A percentile compares a stretch with the other conserved stretches of the same genome.
These are phyloP conservation scores for Crithidia expoeki DNA, from an alignment of 208 protist genomes.

Conservation along the genomic window DNA sequence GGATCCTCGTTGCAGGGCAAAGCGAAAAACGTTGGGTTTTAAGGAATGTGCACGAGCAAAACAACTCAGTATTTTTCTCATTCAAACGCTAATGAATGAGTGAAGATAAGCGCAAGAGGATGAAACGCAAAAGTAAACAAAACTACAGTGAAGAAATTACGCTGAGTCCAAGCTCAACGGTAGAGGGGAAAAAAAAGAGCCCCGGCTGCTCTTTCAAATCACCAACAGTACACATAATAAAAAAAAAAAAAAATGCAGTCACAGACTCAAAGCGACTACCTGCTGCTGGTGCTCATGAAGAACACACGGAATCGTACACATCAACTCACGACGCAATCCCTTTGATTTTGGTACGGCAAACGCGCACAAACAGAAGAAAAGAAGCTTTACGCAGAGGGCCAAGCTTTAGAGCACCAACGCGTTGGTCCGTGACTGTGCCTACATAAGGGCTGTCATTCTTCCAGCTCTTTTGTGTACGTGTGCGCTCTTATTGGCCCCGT, in stretches of 20 bases:
- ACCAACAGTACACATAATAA: not conserved
- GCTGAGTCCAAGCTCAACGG: not conserved
- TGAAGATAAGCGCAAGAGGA: not conserved
- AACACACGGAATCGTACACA: no score
- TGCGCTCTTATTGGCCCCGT: no score
- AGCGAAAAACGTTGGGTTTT: no score
- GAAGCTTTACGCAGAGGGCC: not conserved
- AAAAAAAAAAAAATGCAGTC: not conserved
- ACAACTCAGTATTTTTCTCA: no score
- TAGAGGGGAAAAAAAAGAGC: not conserved
- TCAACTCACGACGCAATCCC: not conserved
- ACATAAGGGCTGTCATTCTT: no score
- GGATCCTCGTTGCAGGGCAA: no score
- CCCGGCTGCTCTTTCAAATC: not conserved
- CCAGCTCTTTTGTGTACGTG: no score
- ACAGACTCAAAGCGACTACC: no score
- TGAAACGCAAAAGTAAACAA: not conserved
- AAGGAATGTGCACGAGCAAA: no score
- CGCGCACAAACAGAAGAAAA: slow-evolving; percentile 1
- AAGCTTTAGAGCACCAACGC: not conserved
- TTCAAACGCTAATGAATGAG: no score
- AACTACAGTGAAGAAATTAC: slow-evolving; percentile 4
- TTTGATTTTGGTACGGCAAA: not conserved
- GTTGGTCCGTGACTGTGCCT: no score
- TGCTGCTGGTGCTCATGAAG: no score